Evolutionary conservation across 2,329 filamentous ascomycete species (phyloP), one percentile per base, ranked within the genome.

Genomic region (Fusarium clavum): DNA sequence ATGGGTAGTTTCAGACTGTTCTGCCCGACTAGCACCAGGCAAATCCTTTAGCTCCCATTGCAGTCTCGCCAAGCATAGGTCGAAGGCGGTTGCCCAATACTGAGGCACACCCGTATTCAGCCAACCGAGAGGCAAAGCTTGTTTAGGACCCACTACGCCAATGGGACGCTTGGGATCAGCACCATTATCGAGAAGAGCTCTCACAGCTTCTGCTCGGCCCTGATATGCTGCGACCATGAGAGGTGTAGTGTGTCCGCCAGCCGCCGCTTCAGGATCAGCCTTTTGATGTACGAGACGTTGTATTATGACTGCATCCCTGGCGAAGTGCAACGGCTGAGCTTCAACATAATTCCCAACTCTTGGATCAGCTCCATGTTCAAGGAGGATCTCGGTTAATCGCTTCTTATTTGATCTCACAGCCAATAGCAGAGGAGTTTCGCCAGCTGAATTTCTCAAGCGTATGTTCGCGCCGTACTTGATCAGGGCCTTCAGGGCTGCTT

Each of bases 271-370:
- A 38, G 1, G 16, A 18, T 18, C 16, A 18, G 32, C 32, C 1
- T 3, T 9, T 3, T 18, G 8, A 10, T 0, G 16, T 2, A 38
- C 2, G 32, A 38, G 16, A 2, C 0, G 9, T 18, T 38, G 9
- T 11, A 38, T 11, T 0, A 6, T 38, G 16, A 4, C 3, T 6
- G 5, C 3, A 2, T 38, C 16, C 1, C 5, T 18, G 0, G 16
- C 16, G 32, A 38, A 2, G 5, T 38, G 32, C 16, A 38, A 10
- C 1, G 16, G 32, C 16, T 18, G 2, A 2, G 16, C 32, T 38
- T 2, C 32, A 18, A 18, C 9, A 0, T 11, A 0, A 18, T 38
- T 0, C 1, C 3, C 16, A 18, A 10, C 5, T 3, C 16, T 6
- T 11, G 16, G 9, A 11, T 38, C 32, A 1, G 32, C 32, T 38